Percentiles rank a stretch among this genome's conserved stretches.
Evolutionary conservation across 1,139 yeast species (phyloP).

Genomic region (Candida sanyaensis): DNA sequence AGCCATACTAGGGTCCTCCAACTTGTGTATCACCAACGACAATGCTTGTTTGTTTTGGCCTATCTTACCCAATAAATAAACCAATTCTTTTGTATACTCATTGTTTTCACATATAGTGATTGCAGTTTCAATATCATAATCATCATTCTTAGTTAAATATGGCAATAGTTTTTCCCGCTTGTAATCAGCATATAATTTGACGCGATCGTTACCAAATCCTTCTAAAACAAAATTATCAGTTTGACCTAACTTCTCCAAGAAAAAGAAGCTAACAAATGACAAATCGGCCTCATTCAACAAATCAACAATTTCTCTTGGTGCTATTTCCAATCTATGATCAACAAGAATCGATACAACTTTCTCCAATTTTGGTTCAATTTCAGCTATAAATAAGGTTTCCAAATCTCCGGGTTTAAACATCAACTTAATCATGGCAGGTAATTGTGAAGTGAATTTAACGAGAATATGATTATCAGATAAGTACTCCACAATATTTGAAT

Average conservation of each 20-base stretch:
- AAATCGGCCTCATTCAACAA: slow-evolving; percentile 46
- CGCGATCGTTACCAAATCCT: slow-evolving; percentile 66
- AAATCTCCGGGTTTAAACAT: slow-evolving; percentile 33
- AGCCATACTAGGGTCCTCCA: slow-evolving; percentile 79
- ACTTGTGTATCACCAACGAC: slow-evolving; percentile 69
- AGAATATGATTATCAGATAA: slow-evolving; percentile 64
- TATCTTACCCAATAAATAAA: slow-evolving; percentile 76
- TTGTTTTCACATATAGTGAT: slow-evolving; percentile 60
- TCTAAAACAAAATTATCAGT: slow-evolving; percentile 56
- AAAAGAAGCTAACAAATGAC: slow-evolving; percentile 60
- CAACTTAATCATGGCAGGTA: slow-evolving; percentile 57
- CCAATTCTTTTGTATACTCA: slow-evolving; percentile 65
- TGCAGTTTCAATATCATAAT: slow-evolving; percentile 73
- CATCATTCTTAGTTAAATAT: slow-evolving; percentile 45
- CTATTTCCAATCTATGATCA: slow-evolving; percentile 63
- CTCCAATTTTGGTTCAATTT: slow-evolving; percentile 38
- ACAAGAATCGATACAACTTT: slow-evolving; percentile 60
- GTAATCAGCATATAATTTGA: slow-evolving; percentile 64
- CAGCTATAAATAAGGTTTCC: slow-evolving; percentile 41
- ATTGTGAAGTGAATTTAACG: slow-evolving; percentile 43
- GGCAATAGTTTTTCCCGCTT: slow-evolving; percentile 53
- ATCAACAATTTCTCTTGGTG: slow-evolving; percentile 51
- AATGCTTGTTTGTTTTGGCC: slow-evolving; percentile 82
- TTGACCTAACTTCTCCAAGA: slow-evolving; percentile 53
- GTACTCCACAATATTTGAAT: slow-evolving; percentile 56